A percentile compares a stretch with the other conserved stretches of the same genome.
Evolutionary conservation across 495 filamentous ascomycete genomes (phyloP).

Genomic region (Neurospora sp.): DNA sequence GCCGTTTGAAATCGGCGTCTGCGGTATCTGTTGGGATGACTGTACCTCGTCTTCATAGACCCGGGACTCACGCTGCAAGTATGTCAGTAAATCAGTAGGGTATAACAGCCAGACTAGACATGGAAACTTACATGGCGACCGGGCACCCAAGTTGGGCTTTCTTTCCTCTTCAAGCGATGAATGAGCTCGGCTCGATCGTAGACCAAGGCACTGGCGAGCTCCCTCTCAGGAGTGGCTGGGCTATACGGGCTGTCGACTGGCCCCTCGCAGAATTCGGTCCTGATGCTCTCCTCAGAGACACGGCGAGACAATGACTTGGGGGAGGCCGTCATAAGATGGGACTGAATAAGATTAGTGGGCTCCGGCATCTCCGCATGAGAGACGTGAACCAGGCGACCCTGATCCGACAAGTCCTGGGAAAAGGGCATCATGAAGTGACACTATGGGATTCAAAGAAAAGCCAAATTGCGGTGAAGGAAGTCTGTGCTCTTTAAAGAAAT

Average conservation of each 20-base stretch:
- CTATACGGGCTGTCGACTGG: conserved; percentile 31
- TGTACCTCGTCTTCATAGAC: conserved; percentile 19
- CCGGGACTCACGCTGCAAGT: conserved; percentile 28
- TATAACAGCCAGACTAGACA: background rate
- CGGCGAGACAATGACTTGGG: conserved; percentile 17
- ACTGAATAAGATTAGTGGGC: conserved; percentile 8
- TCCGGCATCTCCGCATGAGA: background rate
- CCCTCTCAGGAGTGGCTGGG: conserved; percentile 21
- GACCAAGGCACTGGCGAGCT: conserved; percentile 16
- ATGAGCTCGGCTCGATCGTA: conserved; percentile 70
- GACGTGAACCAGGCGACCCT: conserved; percentile 4
- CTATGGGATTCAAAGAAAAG: background rate
- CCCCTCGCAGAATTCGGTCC: conserved; percentile 48
- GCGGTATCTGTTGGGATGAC: conserved; percentile 26
- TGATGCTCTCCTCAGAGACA: conserved; percentile 42
- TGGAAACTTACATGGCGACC: conserved; percentile 48
- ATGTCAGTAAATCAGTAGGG: background rate
- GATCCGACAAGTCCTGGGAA: conserved; percentile 38
- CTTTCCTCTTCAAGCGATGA: conserved; percentile 68
- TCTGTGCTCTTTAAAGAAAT: background rate
- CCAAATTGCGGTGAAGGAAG: background rate
- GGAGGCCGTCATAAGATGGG: conserved; percentile 5
- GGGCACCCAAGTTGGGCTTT: conserved; percentile 66
- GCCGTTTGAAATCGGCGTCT: conserved; percentile 23
- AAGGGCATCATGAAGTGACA: conserved; percentile 44